These are phyloP conservation scores for Mycena belliarum DNA, from an alignment of 768 basidiomycete species.

Conservation along the genomic window DNA sequence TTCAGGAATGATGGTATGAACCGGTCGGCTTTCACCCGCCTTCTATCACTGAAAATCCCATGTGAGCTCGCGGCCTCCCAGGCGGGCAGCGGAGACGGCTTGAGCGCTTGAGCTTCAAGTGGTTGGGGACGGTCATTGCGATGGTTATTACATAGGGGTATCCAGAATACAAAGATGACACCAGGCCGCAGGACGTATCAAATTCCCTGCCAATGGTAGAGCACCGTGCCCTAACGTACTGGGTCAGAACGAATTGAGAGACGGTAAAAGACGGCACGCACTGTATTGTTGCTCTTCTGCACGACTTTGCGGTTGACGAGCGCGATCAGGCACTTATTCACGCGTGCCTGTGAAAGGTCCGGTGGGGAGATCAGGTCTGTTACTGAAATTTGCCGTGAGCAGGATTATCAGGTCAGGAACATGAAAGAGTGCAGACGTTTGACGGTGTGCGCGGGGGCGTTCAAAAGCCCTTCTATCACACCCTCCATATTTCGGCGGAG, in stretches of 20 bases:
- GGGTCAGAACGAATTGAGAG: not conserved
- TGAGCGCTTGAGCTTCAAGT: too few relatives aligned
- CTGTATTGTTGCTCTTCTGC: constrained; percentile 67
- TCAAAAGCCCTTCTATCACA: constrained; percentile 77
- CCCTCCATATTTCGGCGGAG: constrained; percentile 78
- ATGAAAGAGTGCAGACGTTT: too few relatives aligned
- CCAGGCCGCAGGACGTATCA: constrained; percentile 19
- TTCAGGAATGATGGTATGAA: too few relatives aligned
- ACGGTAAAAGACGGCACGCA: constrained; percentile 30
- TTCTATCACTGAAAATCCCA: too few relatives aligned
- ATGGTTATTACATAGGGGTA: too few relatives aligned
- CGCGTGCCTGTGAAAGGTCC: constrained; percentile 85
- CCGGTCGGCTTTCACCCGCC: too few relatives aligned
- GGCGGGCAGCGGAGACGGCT: too few relatives aligned
- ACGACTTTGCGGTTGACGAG: constrained; percentile 87
- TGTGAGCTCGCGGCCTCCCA: too few relatives aligned
- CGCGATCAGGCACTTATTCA: constrained; percentile 92
- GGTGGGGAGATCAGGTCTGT: constrained; percentile 75
- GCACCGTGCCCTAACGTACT: constrained; percentile 54
- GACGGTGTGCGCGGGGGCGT: constrained; percentile 53
- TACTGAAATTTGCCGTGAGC: constrained; percentile 44
- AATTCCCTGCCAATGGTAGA: constrained; percentile 72
- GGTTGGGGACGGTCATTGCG: too few relatives aligned
- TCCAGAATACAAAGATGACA: not conserved
- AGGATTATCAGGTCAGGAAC: too few relatives aligned